Conservation (phyloP, 345 rosid species). For the Corymbia maculata region DNA sequence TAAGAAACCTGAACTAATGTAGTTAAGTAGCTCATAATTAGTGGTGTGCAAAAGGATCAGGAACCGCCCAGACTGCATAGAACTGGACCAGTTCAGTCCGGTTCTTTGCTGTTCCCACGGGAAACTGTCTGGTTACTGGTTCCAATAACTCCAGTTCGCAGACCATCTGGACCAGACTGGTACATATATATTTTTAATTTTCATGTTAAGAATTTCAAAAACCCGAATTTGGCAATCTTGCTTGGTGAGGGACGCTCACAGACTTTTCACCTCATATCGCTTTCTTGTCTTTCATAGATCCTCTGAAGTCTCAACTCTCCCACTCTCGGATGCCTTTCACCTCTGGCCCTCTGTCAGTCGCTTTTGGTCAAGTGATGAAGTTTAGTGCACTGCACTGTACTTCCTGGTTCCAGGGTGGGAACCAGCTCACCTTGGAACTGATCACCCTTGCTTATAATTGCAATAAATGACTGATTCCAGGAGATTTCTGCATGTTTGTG, state of each 20-base stretch:
- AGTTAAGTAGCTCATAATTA: background rate
- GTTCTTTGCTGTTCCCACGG: background rate
- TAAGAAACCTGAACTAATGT: background rate
- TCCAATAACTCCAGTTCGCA: rapidly evolving
- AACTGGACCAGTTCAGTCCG: background rate
- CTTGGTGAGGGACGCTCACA: background rate
- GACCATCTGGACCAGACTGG: background rate
- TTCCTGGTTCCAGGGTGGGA: background rate
- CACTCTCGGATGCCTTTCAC: background rate
- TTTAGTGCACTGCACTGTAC: background rate
- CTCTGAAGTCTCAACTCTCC: background rate
- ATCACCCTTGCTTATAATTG: background rate
- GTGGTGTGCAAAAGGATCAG: background rate
- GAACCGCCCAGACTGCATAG: background rate
- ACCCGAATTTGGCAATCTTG: background rate
- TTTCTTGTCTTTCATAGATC: background rate
- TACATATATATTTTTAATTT: no score
- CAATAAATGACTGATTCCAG: background rate
- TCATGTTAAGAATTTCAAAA: background rate
- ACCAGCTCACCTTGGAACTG: background rate
- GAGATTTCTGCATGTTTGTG: background rate
- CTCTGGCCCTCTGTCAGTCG: background rate
- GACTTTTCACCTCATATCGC: background rate
- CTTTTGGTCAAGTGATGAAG: background rate
- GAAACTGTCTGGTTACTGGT: rapidly evolving